Percentiles rank a stretch among this genome's conserved stretches.
Conservation (phyloP, 2,329 filamentous ascomycete species). For the Trichocomaceae sp. region DNA sequence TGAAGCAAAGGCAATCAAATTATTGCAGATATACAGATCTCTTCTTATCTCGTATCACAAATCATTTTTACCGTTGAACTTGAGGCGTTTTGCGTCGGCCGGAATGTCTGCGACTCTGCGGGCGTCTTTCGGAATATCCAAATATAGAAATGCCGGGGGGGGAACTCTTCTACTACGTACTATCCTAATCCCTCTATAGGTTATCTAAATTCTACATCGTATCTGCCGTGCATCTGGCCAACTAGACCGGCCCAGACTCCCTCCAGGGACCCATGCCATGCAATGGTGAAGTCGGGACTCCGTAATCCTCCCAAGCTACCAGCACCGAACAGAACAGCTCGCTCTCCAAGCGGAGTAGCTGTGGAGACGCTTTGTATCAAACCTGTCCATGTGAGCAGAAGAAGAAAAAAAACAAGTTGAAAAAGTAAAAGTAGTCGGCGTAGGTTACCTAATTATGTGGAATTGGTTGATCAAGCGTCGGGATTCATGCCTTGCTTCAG, state of each 20-base stretch:
- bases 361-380: slow-evolving; percentile 8
- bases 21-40: not conserved
- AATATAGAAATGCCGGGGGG: not conserved
- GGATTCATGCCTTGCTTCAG: too few relatives aligned
- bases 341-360: slow-evolving; percentile 5
- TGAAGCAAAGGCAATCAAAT: not conserved
- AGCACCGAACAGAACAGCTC: not conserved
- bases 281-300: not conserved
- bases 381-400: slow-evolving; percentile 25
- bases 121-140: slow-evolving; percentile 2
- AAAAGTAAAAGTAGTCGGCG: not conserved
- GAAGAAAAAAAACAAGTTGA: slow-evolving; percentile 16
- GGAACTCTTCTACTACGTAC: not conserved
- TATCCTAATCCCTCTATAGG: too few relatives aligned
- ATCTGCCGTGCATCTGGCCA: not conserved
- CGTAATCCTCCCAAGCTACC: not conserved
- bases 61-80: not conserved
- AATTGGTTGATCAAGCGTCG: not conserved
- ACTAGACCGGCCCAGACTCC: not conserved
- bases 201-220: not conserved
- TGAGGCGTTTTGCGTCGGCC: too few relatives aligned
- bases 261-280: not conserved
- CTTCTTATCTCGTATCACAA: not conserved
- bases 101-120: too few relatives aligned
- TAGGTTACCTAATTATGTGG: not conserved